Conservation (phyloP, 2,329 filamentous ascomycete genomes). For the Teratosphaeria destructans region DNA sequence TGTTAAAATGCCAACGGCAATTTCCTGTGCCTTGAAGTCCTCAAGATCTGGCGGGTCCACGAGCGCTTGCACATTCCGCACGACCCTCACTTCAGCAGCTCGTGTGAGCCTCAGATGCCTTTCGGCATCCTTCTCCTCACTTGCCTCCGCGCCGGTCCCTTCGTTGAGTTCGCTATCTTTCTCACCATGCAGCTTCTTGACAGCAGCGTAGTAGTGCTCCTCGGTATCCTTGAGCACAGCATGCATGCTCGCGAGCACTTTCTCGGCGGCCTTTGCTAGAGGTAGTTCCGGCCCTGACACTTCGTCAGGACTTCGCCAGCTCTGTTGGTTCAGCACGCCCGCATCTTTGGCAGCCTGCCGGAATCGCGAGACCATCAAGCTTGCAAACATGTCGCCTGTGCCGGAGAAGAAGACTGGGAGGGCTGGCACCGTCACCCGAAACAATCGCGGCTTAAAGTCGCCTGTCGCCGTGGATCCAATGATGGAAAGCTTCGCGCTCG, state of each 20-base stretch:
- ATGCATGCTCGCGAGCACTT: constrained; percentile 88
- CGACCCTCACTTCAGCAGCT: constrained; percentile 78
- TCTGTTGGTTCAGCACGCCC: constrained; percentile 42
- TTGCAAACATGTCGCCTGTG: constrained; percentile 97
- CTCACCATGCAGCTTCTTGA: constrained; percentile 39
- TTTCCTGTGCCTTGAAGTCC: constrained; percentile 45
- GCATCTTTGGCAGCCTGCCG: constrained; percentile 62
- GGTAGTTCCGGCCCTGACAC: constrained; percentile 63
- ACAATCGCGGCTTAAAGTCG: constrained; percentile 62
- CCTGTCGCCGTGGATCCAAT: constrained; percentile 65
- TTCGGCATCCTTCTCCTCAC: constrained; percentile 42
- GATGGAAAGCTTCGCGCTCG: constrained; percentile 36
- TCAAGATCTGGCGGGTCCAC: constrained; percentile 56
- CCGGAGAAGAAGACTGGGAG: constrained; percentile 93
- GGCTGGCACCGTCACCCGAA: constrained; percentile 75
- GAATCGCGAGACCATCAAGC: constrained; percentile 75
- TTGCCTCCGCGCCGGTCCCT: constrained; percentile 30
- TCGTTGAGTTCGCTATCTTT: constrained; percentile 37
- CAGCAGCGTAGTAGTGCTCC: constrained; percentile 50
- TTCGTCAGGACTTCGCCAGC: constrained; percentile 69
- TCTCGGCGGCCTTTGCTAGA: constrained; percentile 71
- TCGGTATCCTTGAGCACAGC: constrained; percentile 62
- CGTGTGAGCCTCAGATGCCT: constrained; percentile 62
- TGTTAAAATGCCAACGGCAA: constrained; percentile 11
- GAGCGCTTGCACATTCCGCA: constrained; percentile 62